These are phyloP conservation scores for Mycena galericulata DNA, from an alignment of 768 basidiomycete species.

Conservation along the genomic window DNA sequence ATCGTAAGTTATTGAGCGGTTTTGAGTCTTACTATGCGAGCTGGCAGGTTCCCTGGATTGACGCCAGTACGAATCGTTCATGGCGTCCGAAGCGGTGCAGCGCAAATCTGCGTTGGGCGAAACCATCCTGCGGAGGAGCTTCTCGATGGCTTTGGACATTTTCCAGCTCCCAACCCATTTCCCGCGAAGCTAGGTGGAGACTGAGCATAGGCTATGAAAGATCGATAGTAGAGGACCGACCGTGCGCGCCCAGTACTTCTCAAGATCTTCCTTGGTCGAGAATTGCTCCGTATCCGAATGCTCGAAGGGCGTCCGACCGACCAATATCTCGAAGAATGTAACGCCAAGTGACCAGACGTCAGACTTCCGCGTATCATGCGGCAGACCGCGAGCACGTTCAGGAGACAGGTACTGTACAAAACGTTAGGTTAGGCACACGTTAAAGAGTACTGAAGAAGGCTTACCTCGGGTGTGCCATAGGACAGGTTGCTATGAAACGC, in stretches of 20 bases:
- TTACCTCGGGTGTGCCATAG: constrained; percentile 92
- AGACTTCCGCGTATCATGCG: constrained; percentile 94
- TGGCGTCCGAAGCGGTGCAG: constrained; percentile 74
- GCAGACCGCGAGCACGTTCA: constrained; percentile 87
- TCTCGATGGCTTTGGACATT: constrained; percentile 74
- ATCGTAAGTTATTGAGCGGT: not conserved
- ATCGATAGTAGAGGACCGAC: constrained; percentile 51
- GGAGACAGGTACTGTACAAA: constrained; percentile 85
- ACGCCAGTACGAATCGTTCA: constrained; percentile 78
- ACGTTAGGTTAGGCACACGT: constrained; percentile 23
- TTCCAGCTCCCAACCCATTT: constrained; percentile 89
- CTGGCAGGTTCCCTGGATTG: constrained; percentile 42
- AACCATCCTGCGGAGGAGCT: constrained; percentile 81
- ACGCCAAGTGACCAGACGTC: constrained; percentile 90
- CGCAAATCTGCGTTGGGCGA: constrained; percentile 85
- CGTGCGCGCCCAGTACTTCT: constrained; percentile 89
- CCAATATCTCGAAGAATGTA: constrained; percentile 94
- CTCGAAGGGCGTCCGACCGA: constrained; percentile 94
- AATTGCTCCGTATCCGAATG: constrained; percentile 83
- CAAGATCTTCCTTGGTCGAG: constrained; percentile 81
- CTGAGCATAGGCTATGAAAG: not conserved
- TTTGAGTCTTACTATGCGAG: constrained; percentile 56
- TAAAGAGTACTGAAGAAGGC: constrained; percentile 21
- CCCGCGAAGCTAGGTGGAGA: constrained; percentile 68
- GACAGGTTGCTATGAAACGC: constrained; percentile 87